A percentile compares a stretch with the other conserved stretches of the same genome.
Conservation (phyloP, 179 eudicot genomes). For the Beta corolliflora region DNA sequence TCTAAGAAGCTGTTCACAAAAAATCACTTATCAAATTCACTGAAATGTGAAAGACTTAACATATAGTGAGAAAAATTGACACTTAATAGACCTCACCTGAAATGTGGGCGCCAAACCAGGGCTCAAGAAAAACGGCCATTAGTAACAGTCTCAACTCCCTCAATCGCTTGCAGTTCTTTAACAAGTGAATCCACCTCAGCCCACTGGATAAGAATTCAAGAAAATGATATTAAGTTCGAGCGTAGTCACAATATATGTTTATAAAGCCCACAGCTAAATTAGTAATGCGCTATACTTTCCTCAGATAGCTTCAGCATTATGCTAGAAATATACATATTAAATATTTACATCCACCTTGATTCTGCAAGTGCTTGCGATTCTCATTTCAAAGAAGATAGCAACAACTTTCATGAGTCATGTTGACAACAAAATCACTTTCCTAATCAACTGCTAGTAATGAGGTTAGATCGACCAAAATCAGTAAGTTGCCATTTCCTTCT, state of each 20-base stretch:
- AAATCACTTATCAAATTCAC: background rate
- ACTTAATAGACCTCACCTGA: conserved; percentile 51
- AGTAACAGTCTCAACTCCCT: conserved; percentile 69
- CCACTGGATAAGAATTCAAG: conserved; percentile 60
- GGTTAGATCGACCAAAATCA: background rate
- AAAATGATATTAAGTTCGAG: conserved; percentile 8
- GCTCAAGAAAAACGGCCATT: conserved; percentile 85
- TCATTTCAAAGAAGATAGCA: background rate
- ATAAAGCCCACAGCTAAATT: background rate
- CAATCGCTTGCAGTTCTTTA: conserved; percentile 63
- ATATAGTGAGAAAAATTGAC: conserved; percentile 11
- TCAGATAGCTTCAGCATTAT: conserved; percentile 1
- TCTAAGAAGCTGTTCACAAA: background rate
- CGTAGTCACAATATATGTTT: conserved; percentile 1
- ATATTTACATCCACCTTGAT: background rate
- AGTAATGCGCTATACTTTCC: background rate
- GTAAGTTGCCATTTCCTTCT: background rate
- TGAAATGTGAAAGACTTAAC: background rate
- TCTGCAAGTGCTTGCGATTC: background rate
- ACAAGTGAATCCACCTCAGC: conserved; percentile 79
- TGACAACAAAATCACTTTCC: background rate
- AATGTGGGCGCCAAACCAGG: conserved; percentile 97
- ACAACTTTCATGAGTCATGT: background rate
- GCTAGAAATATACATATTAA: background rate
- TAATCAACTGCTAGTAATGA: background rate